Evolutionary conservation across 352 stramenopile species (phyloP).

Genomic region (Globisporangium megalacanthum): DNA sequence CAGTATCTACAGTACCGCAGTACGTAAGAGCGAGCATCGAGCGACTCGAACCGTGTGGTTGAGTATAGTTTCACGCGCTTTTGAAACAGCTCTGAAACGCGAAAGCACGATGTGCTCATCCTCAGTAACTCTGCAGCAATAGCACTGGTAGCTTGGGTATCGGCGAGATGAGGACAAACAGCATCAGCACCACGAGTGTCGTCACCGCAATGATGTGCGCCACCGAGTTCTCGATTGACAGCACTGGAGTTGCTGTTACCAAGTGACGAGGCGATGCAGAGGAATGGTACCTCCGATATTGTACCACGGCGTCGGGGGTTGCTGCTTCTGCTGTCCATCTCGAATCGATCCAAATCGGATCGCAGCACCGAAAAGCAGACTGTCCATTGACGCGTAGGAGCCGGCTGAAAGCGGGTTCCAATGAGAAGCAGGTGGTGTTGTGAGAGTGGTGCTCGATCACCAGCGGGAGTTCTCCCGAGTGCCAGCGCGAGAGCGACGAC

Average conservation of each 20-base stretch:
- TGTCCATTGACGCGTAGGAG: not conserved
- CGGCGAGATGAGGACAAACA: not conserved
- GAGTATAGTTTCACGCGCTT: not conserved
- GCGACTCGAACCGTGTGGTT: not conserved
- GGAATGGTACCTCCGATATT: not conserved
- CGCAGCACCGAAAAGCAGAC: not conserved
- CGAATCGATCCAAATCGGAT: not conserved
- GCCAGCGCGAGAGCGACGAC: not conserved
- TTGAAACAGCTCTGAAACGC: not conserved
- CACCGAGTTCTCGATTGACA: slow-evolving; percentile 3
- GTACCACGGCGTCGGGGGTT: not conserved
- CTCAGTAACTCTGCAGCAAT: not conserved
- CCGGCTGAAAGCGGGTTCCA: not conserved
- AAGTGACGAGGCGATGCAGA: not conserved
- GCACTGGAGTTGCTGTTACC: not conserved
- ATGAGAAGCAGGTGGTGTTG: not conserved
- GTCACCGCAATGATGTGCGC: not conserved
- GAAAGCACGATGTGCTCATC: not conserved
- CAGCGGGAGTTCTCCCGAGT: not conserved
- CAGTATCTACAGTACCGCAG: not conserved
- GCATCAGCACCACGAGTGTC: not conserved
- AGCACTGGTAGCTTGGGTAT: not conserved
- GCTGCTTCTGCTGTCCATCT: not conserved
- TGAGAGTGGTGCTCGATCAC: not conserved
- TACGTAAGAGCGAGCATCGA: not conserved